phyloP scores from a whole-genome alignment of 169 alveolate genomes.

The Prorocentrum cordatum region DNA sequence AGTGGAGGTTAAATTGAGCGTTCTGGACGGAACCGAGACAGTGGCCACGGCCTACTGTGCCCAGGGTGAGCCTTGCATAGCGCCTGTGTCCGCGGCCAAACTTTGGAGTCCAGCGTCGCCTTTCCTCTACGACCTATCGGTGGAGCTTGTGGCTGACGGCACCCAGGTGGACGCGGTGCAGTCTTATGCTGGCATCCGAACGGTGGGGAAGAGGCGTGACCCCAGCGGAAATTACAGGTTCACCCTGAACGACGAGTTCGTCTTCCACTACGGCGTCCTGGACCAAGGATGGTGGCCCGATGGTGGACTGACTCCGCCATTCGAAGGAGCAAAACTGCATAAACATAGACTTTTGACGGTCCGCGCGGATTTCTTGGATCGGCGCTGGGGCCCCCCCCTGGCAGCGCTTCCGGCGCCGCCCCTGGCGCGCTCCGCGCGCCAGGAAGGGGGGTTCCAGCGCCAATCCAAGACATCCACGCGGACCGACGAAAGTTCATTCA shows the following conservation, averaged over 20 bases:
- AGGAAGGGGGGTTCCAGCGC: too few species aligned
- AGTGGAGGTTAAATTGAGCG: neutral
- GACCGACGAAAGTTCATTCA: too few species aligned
- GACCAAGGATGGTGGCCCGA: constrained; percentile 54
- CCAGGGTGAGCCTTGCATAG: neutral
- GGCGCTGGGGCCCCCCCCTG: too few species aligned
- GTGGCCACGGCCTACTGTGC: neutral
- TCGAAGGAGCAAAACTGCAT: too few species aligned
- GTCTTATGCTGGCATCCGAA: neutral
- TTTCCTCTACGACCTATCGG: neutral
- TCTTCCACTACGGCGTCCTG: constrained; percentile 1
- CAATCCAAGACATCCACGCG: too few species aligned
- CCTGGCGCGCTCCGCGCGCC: too few species aligned
- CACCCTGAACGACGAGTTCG: neutral
- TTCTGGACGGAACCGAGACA: too few species aligned
- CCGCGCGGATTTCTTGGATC: too few species aligned
- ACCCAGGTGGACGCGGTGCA: neutral
- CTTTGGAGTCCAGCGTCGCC: neutral
- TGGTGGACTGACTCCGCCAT: neutral
- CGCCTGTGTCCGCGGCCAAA: neutral
- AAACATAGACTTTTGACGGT: too few species aligned
- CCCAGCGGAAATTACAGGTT: neutral
- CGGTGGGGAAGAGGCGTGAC: neutral
- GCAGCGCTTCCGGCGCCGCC: too few species aligned
- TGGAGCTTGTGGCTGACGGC: neutral